Percentiles rank a stretch among this genome's conserved stretches.
Conservation (phyloP, 1,284 basidiomycete genomes). For the Exobasidium rhododendri region DNA sequence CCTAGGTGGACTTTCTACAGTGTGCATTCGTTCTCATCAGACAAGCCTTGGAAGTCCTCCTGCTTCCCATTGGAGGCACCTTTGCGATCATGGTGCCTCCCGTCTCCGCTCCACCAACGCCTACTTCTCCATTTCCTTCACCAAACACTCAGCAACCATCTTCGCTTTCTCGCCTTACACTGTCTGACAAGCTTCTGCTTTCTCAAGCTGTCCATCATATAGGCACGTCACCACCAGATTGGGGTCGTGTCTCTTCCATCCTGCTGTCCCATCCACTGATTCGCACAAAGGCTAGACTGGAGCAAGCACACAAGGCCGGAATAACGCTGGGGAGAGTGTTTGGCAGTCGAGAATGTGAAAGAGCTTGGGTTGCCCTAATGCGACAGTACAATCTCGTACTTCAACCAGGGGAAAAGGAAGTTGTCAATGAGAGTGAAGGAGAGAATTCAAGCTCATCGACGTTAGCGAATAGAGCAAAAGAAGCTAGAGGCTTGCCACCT, state of each 20-base stretch:
- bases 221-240: slow-evolving; percentile 40
- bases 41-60: too few species aligned
- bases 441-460: slow-evolving; percentile 6
- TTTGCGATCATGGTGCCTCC: slow-evolving; percentile 2
- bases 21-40: too few species aligned
- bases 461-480: slow-evolving; percentile 24
- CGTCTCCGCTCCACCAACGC: neutral
- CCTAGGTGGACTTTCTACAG: too few species aligned
- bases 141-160: slow-evolving; percentile 6
- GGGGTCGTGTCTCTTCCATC: slow-evolving; percentile 35
- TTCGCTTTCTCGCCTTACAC: slow-evolving; percentile 15
- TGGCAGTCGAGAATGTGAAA: slow-evolving; percentile 42
- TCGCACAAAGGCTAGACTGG: slow-evolving; percentile 23
- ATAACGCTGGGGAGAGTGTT: slow-evolving; percentile 38
- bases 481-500: slow-evolving; percentile 30
- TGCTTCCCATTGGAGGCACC: neutral
- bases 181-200: slow-evolving; percentile 45
- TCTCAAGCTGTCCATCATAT: slow-evolving; percentile 48
- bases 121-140: slow-evolving; percentile 9
- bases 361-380: slow-evolving; percentile 42
- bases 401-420: slow-evolving; percentile 12
- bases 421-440: neutral
- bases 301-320: slow-evolving; percentile 33
- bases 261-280: slow-evolving; percentile 44
- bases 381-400: slow-evolving; percentile 27